Conservation (phyloP, 1,139 yeast species). For the Magnusiomyces fungicola region DNA sequence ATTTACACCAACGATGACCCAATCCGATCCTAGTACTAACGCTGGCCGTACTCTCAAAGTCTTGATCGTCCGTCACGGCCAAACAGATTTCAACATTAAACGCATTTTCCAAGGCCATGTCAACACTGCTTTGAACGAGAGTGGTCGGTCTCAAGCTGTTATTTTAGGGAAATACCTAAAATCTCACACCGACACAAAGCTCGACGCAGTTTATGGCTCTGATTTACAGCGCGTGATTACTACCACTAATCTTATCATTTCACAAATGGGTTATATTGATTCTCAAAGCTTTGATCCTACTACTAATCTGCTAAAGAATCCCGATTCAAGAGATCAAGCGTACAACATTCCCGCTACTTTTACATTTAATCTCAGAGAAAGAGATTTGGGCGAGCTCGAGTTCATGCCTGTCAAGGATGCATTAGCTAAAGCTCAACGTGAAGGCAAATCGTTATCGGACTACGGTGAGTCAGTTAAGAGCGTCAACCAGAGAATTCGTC, state of each 20-base stretch:
- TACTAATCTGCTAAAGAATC: constrained; percentile 15
- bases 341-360: constrained; percentile 18
- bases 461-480: constrained; percentile 49
- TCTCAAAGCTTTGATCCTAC: constrained; percentile 11
- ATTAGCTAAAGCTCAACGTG: constrained; percentile 42
- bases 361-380: constrained; percentile 53
- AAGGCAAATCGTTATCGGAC: constrained; percentile 41
- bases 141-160: constrained; percentile 23
- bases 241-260: constrained; percentile 25
- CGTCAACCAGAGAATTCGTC: constrained; percentile 45
- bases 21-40: neutral
- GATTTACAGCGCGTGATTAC: constrained; percentile 28
- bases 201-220: constrained; percentile 24
- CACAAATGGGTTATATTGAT: neutral
- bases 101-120: constrained; percentile 69
- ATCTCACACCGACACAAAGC: constrained; percentile 5
- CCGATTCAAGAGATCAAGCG: constrained; percentile 11
- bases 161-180: constrained; percentile 22
- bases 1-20: neutral
- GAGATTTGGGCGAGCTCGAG: constrained; percentile 74
- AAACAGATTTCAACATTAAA: constrained; percentile 59
- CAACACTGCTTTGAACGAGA: constrained; percentile 24
- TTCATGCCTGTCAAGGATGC: constrained; percentile 72
- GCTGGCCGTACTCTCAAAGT: constrained; percentile 37
- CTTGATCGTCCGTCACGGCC: constrained; percentile 71